Base-by-base conservation (phyloP, 140 eudicot genomes). In the Stevia rebaudiana region DNA sequence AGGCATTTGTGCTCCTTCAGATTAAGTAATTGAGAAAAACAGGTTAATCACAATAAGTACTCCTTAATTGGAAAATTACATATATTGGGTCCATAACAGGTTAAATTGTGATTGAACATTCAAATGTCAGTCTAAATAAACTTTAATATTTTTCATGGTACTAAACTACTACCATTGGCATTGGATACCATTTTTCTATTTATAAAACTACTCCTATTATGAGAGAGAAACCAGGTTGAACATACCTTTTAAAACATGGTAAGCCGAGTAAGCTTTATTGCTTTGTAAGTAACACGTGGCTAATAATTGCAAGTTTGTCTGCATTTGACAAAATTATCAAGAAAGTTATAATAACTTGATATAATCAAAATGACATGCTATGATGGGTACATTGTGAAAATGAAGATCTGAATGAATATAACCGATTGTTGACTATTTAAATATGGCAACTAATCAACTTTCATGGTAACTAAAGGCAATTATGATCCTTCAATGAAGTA, bases 251-350 rank as follows among this genome's bases (percentile, higher is more conserved):
- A 94, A 71, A 52, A 94, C 76, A 68, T 88, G 95, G 70, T 94
- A 85, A 17, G 99, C 99, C 36, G 94, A 81, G 75, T 85, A 81
- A 48, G 99, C 86, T 76, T 86, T 84, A 80, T 94, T 83, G 81
- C 81, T 84, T 73, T 84, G 97, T 81, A 94, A 65, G 83, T 88
- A 94, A 73, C 99, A 94, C 48, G 78, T 41, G 11, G 99, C 97
- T 69, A 94, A 78, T 74, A 88, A 68, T 73, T 88, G 95, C 76
- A 80, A 68, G 71, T 94, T 88, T 72, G 82, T 76, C 99, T 94
- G 87, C 79, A 81, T 59, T 54, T 22, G 44, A 61, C 43, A 63
- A 31, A 64, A 39, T 39, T 25, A 39, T 16, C 67, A 65, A 68
- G 6, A 24, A 53, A 65, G 25, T 36, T n/a, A n/a, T n/a, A 37